Percentiles rank a stretch among this genome's conserved stretches.
Evolutionary conservation across 1,139 yeast genomes (phyloP).

Genomic region (Candida pseudoviswanathii): DNA sequence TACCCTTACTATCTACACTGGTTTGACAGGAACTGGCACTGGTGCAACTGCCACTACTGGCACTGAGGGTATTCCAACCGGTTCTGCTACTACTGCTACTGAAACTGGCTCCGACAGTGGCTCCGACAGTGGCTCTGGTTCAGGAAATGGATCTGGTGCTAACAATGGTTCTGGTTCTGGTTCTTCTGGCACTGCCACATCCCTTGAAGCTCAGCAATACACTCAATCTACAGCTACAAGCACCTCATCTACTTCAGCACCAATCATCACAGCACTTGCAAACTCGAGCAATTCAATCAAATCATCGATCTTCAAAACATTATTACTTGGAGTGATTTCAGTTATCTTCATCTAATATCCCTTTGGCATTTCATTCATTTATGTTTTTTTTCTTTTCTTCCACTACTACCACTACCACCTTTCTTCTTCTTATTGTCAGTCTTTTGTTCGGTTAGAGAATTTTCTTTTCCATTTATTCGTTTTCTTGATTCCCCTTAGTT

Average conservation of each 20-base stretch:
- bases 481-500: no score
- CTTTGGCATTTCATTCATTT: no score
- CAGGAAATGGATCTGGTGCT: constrained; percentile 3
- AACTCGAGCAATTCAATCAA: background rate
- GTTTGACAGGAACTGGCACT: background rate
- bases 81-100: constrained; percentile 5
- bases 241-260: background rate
- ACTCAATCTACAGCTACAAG: background rate
- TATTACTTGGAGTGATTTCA: background rate
- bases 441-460: no score
- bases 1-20: background rate
- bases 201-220: background rate
- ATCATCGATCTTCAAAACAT: background rate
- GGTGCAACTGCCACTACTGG: background rate
- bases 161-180: background rate
- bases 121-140: constrained; percentile 5
- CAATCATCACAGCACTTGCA: background rate
- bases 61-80: constrained; percentile 5
- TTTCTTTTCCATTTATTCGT: no score
- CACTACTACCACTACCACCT: no score
- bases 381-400: no score
- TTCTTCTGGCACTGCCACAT: background rate
- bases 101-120: background rate
- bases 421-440: no score
- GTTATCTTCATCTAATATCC: background rate